Evolutionary conservation across 768 basidiomycete species (phyloP).

Genomic region (Russula compacta): DNA sequence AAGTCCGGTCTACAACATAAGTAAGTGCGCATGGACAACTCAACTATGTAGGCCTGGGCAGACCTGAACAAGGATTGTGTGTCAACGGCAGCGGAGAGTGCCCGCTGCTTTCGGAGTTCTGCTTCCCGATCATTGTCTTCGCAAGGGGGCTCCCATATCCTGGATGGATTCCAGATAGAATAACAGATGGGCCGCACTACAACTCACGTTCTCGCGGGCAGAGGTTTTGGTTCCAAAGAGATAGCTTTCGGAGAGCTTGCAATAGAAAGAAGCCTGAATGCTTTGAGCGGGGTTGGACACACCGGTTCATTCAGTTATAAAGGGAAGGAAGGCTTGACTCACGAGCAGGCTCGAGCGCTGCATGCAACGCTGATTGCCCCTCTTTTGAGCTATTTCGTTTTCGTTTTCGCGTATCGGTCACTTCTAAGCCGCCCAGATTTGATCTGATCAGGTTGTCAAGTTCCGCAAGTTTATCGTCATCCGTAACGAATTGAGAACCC

Average conservation of each 20-base stretch:
- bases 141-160: constrained; percentile 23
- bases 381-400: background rate
- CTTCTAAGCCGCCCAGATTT: background rate
- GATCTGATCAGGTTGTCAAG: constrained; percentile 12
- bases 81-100: constrained; percentile 26
- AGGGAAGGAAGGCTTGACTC: background rate
- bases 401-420: constrained; percentile 3
- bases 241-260: constrained; percentile 4
- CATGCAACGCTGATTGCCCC: background rate
- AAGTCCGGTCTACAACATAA: background rate
- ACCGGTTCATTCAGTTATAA: background rate
- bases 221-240: constrained; percentile 12
- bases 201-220: constrained; percentile 8
- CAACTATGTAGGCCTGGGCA: constrained; percentile 20
- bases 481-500: background rate
- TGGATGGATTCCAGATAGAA: constrained; percentile 5
- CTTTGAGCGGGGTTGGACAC: background rate
- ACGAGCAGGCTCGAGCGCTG: background rate
- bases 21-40: background rate
- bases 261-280: constrained; percentile 16
- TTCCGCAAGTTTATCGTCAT: background rate
- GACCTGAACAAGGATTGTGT: constrained; percentile 23
- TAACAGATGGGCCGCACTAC: background rate
- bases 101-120: constrained; percentile 21
- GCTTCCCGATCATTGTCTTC: constrained; percentile 28